Evolutionary conservation across 345 rosid genomes (phyloP).

Genomic region (Firmiana major): DNA sequence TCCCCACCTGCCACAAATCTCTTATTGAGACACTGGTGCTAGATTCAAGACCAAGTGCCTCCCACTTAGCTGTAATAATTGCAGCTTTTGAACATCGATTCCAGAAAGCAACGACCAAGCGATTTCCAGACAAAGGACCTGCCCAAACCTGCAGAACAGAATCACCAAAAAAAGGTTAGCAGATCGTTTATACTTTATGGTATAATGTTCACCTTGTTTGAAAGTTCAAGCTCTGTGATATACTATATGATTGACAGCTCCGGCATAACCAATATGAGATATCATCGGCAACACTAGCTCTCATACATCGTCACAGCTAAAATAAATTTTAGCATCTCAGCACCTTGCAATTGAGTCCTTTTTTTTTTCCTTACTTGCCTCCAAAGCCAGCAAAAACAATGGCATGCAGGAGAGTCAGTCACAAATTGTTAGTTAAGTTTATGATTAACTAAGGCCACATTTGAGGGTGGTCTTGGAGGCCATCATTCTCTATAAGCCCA

Average conservation of each 20-base stretch:
- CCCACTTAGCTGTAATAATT: conserved; percentile 69
- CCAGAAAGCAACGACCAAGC: conserved; percentile 81
- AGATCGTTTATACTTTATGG: background rate
- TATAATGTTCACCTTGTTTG: background rate
- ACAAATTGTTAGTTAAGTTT: background rate
- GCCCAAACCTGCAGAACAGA: conserved; percentile 71
- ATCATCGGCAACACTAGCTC: background rate
- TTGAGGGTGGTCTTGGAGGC: background rate
- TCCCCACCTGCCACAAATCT: conserved; percentile 84
- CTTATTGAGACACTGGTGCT: conserved; percentile 59
- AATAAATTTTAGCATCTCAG: background rate
- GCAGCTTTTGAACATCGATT: conserved; percentile 70
- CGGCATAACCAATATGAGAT: background rate
- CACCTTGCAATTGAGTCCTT: background rate
- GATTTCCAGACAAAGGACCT: conserved; percentile 78
- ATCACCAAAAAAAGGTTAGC: background rate
- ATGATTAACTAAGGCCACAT: conserved; percentile 1
- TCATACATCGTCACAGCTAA: background rate
- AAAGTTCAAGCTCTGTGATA: background rate
- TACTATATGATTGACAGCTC: background rate
- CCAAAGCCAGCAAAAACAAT: background rate
- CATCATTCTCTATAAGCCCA: background rate
- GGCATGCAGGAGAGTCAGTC: background rate
- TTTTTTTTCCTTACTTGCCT: background rate
- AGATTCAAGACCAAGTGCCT: conserved; percentile 69